Evolutionary conservation across 2,329 filamentous ascomycete genomes (phyloP).

Genomic region (Diaporthe caulivora): DNA sequence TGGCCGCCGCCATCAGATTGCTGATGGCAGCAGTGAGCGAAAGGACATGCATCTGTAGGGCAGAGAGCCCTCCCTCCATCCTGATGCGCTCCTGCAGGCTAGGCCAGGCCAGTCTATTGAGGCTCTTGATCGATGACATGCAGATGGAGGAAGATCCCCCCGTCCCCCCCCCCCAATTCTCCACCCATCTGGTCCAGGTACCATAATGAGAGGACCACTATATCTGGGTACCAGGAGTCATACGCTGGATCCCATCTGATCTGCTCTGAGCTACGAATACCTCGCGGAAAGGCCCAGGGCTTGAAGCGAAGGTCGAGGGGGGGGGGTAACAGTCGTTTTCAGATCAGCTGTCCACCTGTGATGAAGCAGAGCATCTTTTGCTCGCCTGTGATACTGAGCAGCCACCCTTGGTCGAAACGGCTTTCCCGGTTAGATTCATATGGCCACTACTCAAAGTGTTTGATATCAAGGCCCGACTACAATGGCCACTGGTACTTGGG

Average conservation of each 20-base stretch:
- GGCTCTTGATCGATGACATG: not conserved
- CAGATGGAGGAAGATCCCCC: no score
- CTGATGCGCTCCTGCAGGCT: no score
- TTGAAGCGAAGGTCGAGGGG: not conserved
- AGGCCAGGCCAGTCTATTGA: not conserved
- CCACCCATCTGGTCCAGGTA: no score
- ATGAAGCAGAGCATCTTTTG: not conserved
- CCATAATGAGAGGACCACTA: no score
- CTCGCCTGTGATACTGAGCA: not conserved
- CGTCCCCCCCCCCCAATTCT: no score
- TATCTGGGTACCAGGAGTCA: no score
- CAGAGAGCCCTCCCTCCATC: no score
- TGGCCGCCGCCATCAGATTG: not conserved
- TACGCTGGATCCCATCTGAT: not conserved
- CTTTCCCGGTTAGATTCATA: not conserved
- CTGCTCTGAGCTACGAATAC: not conserved
- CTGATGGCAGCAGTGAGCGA: not conserved
- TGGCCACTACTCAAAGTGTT: not conserved
- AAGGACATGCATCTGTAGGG: not conserved
- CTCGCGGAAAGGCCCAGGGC: not conserved
- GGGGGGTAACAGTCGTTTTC: not conserved
- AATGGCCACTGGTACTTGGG: not conserved
- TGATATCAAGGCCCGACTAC: not conserved
- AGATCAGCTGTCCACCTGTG: not conserved
- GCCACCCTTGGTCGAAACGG: not conserved